Evolutionary conservation across 371 early-diverging fungal species (phyloP), one percentile per base, ranked within the genome.

Genomic region (Saksenaea vasiformis): DNA sequence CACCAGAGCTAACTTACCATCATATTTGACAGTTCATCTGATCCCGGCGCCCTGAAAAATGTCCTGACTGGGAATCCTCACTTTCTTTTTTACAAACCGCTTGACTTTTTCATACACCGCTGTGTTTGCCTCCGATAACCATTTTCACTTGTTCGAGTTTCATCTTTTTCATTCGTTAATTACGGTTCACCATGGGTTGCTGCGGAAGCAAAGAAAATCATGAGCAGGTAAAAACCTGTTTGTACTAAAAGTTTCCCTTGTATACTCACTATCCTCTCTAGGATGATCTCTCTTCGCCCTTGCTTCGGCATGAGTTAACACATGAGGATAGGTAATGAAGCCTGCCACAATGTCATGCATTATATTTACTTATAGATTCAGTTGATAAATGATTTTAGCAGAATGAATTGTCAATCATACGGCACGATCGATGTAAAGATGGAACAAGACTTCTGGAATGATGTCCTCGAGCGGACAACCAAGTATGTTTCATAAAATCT

Each of bases 371-470:
- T 34, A 13, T 11, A 58, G 14, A 31, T 31, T 57, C 54, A 31
- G 22, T 54, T 19, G 28, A 47, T 26, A 10, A 44, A 36, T 8
- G 2, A 7, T 28, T 57, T 54, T 53, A 71, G 69, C 38, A 73
- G 70, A 41, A 69, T 73, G 54, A 68, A 65, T 31, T 80, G 76
- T 38, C 72, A 68, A 37, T 55, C 66, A 5, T 54, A 64, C 44
- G 79, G 78, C 37, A 73, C 72, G 13, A 79, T 77, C 35, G 78
- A 79, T 64, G 68, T 65, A 24, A 72, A 74, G 37, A 72, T 72
- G 53, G 83, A 83, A 62, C 79, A 79, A 61, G 79, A 77, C 35
- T 77, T 78, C 57, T 78, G 80, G 77, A 71, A 77, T 15, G 69
- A 66, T 43, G 72, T 83, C 22, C 70, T 83, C 58, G 76, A 83